Evolutionary conservation across 768 basidiomycete genomes (phyloP).

Genomic region (Serpula lacrymans): DNA sequence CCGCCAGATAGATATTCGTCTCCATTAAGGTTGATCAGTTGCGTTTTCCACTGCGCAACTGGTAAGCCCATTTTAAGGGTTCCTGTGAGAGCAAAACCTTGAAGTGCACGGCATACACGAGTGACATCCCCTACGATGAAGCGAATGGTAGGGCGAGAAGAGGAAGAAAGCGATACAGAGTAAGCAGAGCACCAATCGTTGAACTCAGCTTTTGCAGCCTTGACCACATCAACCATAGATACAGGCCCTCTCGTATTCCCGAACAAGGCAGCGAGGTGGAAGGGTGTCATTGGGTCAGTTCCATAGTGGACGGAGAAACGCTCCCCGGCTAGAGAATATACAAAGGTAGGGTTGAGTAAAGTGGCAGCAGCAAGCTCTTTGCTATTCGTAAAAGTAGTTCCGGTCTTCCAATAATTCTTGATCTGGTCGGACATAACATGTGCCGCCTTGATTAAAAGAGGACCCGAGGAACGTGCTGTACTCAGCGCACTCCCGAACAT

Average conservation of each 20-base stretch:
- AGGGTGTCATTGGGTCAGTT: conserved; percentile 37
- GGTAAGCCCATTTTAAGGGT: conserved; percentile 27
- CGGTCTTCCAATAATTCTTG: conserved; percentile 39
- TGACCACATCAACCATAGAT: conserved; percentile 21
- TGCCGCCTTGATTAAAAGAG: conserved; percentile 19
- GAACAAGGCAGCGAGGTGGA: conserved; percentile 38
- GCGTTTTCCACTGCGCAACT: conserved; percentile 32
- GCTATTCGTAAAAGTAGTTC: conserved; percentile 29
- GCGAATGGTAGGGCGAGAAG: conserved; percentile 24
- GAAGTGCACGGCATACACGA: conserved; percentile 36
- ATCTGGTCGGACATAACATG: conserved; percentile 17
- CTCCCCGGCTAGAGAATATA: conserved; percentile 36
- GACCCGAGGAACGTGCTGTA: conserved; percentile 33
- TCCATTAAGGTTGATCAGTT: conserved; percentile 27
- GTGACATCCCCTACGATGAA: conserved; percentile 40
- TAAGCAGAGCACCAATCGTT: conserved; percentile 29
- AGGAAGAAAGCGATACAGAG: conserved; percentile 8
- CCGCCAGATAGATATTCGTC: conserved; percentile 25
- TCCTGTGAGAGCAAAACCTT: conserved; percentile 13
- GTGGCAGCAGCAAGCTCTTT: conserved; percentile 18
- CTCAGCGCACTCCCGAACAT: neutral
- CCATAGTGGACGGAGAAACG: conserved; percentile 43
- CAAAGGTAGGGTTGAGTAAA: conserved; percentile 44
- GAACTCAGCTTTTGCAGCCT: conserved; percentile 30
- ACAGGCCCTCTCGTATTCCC: conserved; percentile 8